A percentile compares a stretch with the other conserved stretches of the same genome.
These are phyloP conservation scores for Botrytis fabae DNA, from an alignment of 2,329 filamentous ascomycete species.

Conservation along the genomic window DNA sequence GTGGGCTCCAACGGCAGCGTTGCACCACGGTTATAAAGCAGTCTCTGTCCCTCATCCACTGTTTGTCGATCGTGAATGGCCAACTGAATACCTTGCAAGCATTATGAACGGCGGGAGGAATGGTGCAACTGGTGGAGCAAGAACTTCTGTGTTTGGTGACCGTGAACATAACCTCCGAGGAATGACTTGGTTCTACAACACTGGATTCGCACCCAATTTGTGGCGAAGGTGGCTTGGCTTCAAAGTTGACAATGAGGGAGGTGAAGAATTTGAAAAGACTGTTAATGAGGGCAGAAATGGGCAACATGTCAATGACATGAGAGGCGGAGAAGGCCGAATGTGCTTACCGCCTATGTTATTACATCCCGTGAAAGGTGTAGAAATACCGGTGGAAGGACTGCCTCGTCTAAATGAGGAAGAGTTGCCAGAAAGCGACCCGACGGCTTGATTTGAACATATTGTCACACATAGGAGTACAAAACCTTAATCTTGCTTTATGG, in stretches of 20 bases:
- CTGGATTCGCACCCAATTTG: slow-evolving; percentile 75
- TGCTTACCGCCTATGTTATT: slow-evolving; percentile 87
- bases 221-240: slow-evolving; percentile 87
- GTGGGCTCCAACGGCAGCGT: slow-evolving; percentile 85
- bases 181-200: slow-evolving; percentile 90
- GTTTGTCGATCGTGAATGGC: slow-evolving; percentile 86
- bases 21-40: slow-evolving; percentile 91
- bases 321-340: slow-evolving; percentile 78
- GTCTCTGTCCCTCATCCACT: slow-evolving; percentile 89
- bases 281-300: slow-evolving; percentile 47
- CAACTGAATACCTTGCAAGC: slow-evolving; percentile 70
- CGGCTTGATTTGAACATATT: slow-evolving; percentile 34
- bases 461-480: not conserved
- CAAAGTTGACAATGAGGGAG: slow-evolving; percentile 74
- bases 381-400: slow-evolving; percentile 45
- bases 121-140: slow-evolving; percentile 70
- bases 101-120: slow-evolving; percentile 80
- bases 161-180: slow-evolving; percentile 87
- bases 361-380: slow-evolving; percentile 81
- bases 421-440: slow-evolving; percentile 39
- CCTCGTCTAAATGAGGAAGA: slow-evolving; percentile 27
- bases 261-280: slow-evolving; percentile 70
- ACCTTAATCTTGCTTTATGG: not conserved
- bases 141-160: slow-evolving; percentile 75
- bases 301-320: slow-evolving; percentile 49